Base-by-base conservation (phyloP, 2,329 filamentous ascomycete species). In the Nakataea oryzae region DNA sequence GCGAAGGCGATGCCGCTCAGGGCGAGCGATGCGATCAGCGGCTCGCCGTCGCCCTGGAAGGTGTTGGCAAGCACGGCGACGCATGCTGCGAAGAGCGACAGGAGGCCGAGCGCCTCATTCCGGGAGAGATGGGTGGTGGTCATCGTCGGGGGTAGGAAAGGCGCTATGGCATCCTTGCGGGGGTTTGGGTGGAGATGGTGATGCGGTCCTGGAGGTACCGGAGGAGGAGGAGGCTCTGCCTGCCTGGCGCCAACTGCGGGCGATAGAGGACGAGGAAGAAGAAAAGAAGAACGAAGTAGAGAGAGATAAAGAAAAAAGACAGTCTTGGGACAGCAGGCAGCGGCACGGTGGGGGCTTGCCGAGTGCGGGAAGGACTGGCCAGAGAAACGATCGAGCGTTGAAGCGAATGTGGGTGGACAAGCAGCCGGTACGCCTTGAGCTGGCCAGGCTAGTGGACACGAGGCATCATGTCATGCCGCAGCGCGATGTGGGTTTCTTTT, bases 1-100 rank as follows among this genome's bases (percentile, higher is more conserved):
- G 87, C 81, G 73, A 96, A 99, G 47, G 90, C 92, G 67, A 96
- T 80, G 27, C 88, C 85, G 70, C 91, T 95, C 69, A 97, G 88
- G 21, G 93, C 91, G 62, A 96, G 79, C 1, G 91, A 96, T 12
- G 92, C 93, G 67, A 96, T 81, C 69, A 99, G 83, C 50, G 95
- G 93, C 68, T 95, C 91, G 67, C 92, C 93, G 74, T 96, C 89
- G 67, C 86, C 90, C 64, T 87, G 84, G 71, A 97, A 88, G 54
- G 91, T 91, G 73, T 93, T 93, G 65, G 83, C 79, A 66, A 97
- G 82, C 66, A 97, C 80, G 63, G 85, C 86, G 67, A 90, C 72
- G 70, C 89, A 91, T 62, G 85, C 86, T 66, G 85, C 80, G 57
- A 86, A 83, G 62, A 96, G 77, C 24, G 85, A 78, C 66, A 89